Evolutionary conservation across 768 basidiomycete genomes (phyloP), one percentile per base, ranked within the genome.

Genomic region (Leccinum rimulosum): DNA sequence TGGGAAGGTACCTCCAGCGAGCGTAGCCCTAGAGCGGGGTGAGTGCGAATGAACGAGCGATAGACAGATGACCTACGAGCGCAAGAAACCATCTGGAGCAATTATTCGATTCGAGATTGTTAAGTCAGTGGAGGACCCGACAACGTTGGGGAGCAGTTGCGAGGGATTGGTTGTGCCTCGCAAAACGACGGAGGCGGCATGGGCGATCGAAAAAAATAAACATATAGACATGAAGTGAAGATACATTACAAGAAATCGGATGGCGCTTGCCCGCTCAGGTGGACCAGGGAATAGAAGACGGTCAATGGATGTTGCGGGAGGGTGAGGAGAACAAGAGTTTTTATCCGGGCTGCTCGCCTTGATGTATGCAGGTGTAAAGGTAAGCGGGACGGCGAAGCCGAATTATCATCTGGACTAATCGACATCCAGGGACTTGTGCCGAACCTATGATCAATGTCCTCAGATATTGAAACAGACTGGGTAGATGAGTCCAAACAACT

Each of bases 31-130:
- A 30, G 14, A 12, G 4, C 4, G 25, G 19, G 19, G 27, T 62
- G 30, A 61, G 49, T 35, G 25, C 7, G 27, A 40, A 30, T 33
- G 19, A 28, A 9, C 0, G 17, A 14, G 4, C 6, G n/a, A 50
- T 12, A 4, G 1, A 45, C 43, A 43, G 43, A 38, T 9, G 58
- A 70, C 79, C 28, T 50, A 79, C 78, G 76, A 74, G 59, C 81
- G 74, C 52, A 61, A 62, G 59, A 79, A 82, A 19, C 83, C 81
- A 73, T 84, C 83, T 3, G 83, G 82, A 22, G 77, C 61, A 54
- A 83, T 75, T 30, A 61, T 52, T 28, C 61, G 63, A 64, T 81
- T 82, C 5, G 73, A 70, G 33, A 82, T 74, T 15, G 70, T 65
- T 6, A 82, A 27, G 30, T 76, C 69, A 19, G 67, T 58, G 25